A percentile compares a stretch with the other conserved stretches of the same genome.
Evolutionary conservation across 2,329 filamentous ascomycete genomes (phyloP).

Genomic region (Septoria linicola): DNA sequence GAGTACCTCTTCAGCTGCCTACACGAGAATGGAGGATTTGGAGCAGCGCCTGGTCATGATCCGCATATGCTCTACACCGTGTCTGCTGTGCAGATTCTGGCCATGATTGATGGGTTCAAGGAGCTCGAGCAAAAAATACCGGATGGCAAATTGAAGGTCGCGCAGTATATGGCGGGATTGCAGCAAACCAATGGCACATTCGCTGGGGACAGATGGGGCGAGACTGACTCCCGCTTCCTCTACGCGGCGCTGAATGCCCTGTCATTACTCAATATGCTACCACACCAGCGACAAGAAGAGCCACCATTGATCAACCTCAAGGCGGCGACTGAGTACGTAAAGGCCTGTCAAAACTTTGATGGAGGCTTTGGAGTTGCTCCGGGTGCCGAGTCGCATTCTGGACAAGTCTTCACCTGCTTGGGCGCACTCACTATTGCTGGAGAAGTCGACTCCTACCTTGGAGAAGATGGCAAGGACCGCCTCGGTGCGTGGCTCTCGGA

Average conservation of each 20-base stretch:
- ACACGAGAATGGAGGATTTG: constrained; percentile 84
- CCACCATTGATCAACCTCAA: constrained; percentile 67
- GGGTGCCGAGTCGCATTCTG: constrained; percentile 89
- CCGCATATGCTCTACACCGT: constrained; percentile 95
- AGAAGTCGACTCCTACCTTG: constrained; percentile 65
- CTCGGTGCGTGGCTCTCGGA: constrained; percentile 90
- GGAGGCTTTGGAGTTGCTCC: constrained; percentile 88
- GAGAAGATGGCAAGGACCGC: constrained; percentile 68
- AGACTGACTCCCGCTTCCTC: constrained; percentile 91
- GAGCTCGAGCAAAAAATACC: constrained; percentile 72
- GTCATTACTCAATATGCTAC: constrained; percentile 73
- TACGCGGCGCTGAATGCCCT: constrained; percentile 88
- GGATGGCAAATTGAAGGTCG: constrained; percentile 69
- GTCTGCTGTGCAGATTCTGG: constrained; percentile 90
- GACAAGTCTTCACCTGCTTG: constrained; percentile 93
- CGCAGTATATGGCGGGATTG: constrained; percentile 75
- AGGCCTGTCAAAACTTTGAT: constrained; percentile 86
- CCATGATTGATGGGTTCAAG: constrained; percentile 78
- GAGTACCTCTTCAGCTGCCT: constrained; percentile 96
- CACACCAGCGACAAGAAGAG: constrained; percentile 37
- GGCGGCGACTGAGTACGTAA: constrained; percentile 76
- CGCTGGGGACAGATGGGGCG: constrained; percentile 92
- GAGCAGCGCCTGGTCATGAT: constrained; percentile 90
- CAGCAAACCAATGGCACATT: constrained; percentile 85
- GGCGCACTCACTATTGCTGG: constrained; percentile 81